Base-by-base conservation (phyloP, 2,329 filamentous ascomycete genomes). In the Rhexocercosporidium sp. region DNA sequence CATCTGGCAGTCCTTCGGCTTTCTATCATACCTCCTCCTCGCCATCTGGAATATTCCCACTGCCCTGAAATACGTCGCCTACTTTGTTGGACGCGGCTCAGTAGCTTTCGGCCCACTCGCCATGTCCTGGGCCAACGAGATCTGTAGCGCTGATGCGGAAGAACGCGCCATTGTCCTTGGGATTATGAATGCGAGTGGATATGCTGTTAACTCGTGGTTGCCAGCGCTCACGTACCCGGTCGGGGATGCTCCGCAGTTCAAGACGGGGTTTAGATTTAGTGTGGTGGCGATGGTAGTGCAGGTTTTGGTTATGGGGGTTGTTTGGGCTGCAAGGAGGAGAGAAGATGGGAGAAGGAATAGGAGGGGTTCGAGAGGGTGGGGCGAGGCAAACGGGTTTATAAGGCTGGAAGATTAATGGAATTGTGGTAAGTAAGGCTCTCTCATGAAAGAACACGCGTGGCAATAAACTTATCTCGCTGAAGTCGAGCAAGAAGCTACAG, bases 41-140 rank as follows among this genome's bases (percentile, higher is more conserved):
- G 77, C 76, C 46, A 79, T 79, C 41, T 78, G 79, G 37, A 75
- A 75, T 20, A 71, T 75, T n/a, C 74, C 73, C 3, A 39, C 8
- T 1, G 64, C 67, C 27, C 64, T 75, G 8, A 70, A 72, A 60
- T 75, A 67, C 67, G 77, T 79, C 62, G 66, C 77, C 1, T 82
- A 78, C 74, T 78, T 81, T 66, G 66, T 78, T 27, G 62, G 75
- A 1, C 78, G 75, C n/a, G 0, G 65, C 65, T 16, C 73, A 66
- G 27, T 81, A 73, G 54, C 77, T 67, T 41, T 75, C 72, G 60
- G 78, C 71, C 86, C 85, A 1, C 79, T 86, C 0, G 85, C 49
- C 74, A 81, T 82, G 74, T 79, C 81, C 4, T 84, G 82, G 82
- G 80, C 83, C 12, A 84, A 84, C 67, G 81, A 84, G 66, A 78